Conservation (phyloP, 2,329 filamentous ascomycete genomes). For the Colletotrichum tabaci region DNA sequence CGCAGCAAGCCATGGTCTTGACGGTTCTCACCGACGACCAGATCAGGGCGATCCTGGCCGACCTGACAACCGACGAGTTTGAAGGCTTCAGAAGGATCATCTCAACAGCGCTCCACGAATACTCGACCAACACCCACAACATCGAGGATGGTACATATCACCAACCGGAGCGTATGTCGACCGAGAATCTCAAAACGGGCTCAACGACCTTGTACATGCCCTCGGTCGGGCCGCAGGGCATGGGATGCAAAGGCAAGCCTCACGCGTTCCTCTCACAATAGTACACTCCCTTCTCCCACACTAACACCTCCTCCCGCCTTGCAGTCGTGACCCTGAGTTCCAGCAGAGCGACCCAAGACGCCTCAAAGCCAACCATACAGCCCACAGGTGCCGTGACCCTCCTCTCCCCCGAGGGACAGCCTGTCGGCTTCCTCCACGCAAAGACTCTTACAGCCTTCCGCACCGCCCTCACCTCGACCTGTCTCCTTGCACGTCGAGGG, state of each 20-base stretch:
- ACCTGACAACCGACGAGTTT: conserved; percentile 66
- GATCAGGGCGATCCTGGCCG: conserved; percentile 68
- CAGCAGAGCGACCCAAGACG: conserved; percentile 48
- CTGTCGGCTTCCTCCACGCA: conserved; percentile 80
- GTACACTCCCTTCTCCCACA: conserved; percentile 7
- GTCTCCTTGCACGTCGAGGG: conserved; percentile 75
- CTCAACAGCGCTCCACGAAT: conserved; percentile 70
- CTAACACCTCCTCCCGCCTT: conserved; percentile 24
- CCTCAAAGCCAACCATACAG: conserved; percentile 54
- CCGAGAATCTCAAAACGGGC: conserved; percentile 63
- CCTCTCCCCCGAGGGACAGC: conserved; percentile 73
- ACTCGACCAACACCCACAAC: conserved; percentile 69
- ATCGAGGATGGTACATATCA: conserved; percentile 62
- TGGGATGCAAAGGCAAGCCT: conserved; percentile 76
- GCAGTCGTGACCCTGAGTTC: conserved; percentile 75
- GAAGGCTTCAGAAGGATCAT: conserved; percentile 66
- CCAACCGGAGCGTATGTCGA: conserved; percentile 68
- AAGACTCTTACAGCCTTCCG: conserved; percentile 84
- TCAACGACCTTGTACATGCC: conserved; percentile 83
- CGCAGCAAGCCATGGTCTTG: conserved; percentile 63
- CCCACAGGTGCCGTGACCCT: conserved; percentile 80
- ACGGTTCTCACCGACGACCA: conserved; percentile 72
- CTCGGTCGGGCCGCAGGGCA: conserved; percentile 73
- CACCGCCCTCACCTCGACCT: conserved; percentile 80
- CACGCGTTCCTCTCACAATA: background rate